Conservation (phyloP, 345 rosid species). For the Aquilaria sinensis region DNA sequence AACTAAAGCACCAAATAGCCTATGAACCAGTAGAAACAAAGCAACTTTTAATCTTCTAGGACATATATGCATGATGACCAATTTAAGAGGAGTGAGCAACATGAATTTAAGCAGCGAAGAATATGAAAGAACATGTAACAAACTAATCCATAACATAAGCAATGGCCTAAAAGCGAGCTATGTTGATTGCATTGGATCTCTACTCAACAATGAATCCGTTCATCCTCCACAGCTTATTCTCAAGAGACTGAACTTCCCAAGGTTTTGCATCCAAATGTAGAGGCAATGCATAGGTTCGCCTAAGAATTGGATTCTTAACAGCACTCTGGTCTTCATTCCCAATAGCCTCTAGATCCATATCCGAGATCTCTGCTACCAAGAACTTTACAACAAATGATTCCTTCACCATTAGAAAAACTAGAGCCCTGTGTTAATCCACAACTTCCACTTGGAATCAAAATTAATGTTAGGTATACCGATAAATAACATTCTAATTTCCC, state of each 20-base stretch:
- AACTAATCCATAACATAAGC: constrained; percentile 99
- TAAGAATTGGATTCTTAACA: constrained; percentile 32
- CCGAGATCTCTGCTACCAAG: constrained; percentile 85
- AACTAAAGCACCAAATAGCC: too few relatives aligned
- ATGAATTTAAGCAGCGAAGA: not conserved
- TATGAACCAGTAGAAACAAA: too few relatives aligned
- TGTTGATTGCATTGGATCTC: constrained; percentile 66
- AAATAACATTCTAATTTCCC: not conserved
- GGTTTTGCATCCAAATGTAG: constrained; percentile 20
- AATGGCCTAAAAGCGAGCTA: constrained; percentile 71
- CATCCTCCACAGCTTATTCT: constrained; percentile 19
- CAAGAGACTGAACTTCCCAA: constrained; percentile 27
- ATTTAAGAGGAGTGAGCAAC: too few relatives aligned
- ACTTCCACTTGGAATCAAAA: constrained; percentile 48
- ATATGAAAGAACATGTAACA: constrained; percentile 4
- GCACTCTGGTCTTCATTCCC: constrained; percentile 20
- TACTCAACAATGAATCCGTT: constrained; percentile 50
- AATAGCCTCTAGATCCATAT: constrained; percentile 17
- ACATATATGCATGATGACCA: too few relatives aligned
- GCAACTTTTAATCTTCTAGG: too few relatives aligned
- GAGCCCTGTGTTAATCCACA: constrained; percentile 54
- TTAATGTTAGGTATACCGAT: not conserved
- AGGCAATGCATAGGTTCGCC: constrained; percentile 50
- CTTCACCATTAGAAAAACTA: constrained; percentile 91
- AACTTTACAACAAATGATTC: constrained; percentile 90